Evolutionary conservation across 2,329 filamentous ascomycete genomes (phyloP).

Genomic region (Aspergillus sp.): DNA sequence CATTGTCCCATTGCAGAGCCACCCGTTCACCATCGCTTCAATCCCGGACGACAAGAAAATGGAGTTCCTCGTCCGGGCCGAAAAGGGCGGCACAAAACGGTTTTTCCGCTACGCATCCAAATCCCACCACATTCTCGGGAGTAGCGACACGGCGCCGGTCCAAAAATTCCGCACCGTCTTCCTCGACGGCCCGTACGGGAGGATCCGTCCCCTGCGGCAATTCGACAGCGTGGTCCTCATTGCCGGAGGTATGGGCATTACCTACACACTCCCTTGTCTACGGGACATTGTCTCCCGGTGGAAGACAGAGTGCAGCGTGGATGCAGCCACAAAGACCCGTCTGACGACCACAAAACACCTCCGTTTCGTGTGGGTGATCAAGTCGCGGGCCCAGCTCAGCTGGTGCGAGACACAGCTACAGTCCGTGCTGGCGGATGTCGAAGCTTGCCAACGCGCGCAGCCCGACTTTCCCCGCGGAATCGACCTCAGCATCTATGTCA

Average conservation of each 20-base stretch:
- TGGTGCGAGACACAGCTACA: constrained; percentile 56
- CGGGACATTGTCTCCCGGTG: constrained; percentile 55
- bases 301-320: constrained; percentile 30
- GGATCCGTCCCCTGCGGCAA: constrained; percentile 52
- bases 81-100: constrained; percentile 52
- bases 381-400: constrained; percentile 50
- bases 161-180: constrained; percentile 39
- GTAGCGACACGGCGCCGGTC: constrained; percentile 8
- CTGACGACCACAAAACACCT: constrained; percentile 49
- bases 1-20: constrained; percentile 58
- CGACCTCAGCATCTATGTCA: constrained; percentile 56
- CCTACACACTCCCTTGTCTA: constrained; percentile 57
- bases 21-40: constrained; percentile 64
- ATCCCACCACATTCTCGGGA: constrained; percentile 23
- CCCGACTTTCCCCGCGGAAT: constrained; percentile 42
- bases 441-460: constrained; percentile 30
- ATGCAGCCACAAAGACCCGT: constrained; percentile 12
- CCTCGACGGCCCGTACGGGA: constrained; percentile 57
- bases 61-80: constrained; percentile 57
- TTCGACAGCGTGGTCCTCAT: constrained; percentile 62
- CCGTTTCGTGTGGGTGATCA: constrained; percentile 60
- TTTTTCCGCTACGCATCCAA: constrained; percentile 54
- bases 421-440: constrained; percentile 43
- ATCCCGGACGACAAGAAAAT: constrained; percentile 55
- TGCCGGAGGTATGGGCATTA: constrained; percentile 60